These are phyloP conservation scores for Metschnikowia hibisci DNA, from an alignment of 805 yeast genomes.

Conservation along the genomic window DNA sequence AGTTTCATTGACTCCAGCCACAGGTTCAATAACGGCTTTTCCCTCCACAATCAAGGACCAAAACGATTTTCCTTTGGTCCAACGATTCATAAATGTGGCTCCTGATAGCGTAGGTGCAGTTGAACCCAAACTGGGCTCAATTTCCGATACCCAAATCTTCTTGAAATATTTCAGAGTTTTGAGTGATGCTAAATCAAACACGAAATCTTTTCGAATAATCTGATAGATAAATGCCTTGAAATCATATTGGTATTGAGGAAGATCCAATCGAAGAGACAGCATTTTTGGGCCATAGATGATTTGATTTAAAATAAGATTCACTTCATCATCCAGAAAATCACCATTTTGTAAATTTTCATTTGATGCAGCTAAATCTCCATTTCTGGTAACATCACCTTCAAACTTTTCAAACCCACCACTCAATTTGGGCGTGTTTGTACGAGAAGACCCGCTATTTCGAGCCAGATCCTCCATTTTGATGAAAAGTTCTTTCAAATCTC, in stretches of 20 bases:
- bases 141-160: conserved; percentile 66
- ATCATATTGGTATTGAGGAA: conserved; percentile 37
- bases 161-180: conserved; percentile 59
- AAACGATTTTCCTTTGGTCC: conserved; percentile 47
- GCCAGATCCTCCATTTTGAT: conserved; percentile 49
- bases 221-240: conserved; percentile 40
- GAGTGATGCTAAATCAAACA: conserved; percentile 37
- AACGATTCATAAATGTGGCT: conserved; percentile 36
- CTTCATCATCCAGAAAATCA: conserved; percentile 6
- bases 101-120: conserved; percentile 43
- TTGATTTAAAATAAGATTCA: conserved; percentile 15
- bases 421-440: conserved; percentile 16
- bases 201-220: conserved; percentile 31
- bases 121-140: conserved; percentile 46
- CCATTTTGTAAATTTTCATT: neutral
- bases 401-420: neutral
- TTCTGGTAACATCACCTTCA: conserved; percentile 1
- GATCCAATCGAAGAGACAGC: conserved; percentile 43
- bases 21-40: conserved; percentile 78
- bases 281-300: conserved; percentile 34
- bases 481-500: conserved; percentile 58
- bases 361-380: neutral
- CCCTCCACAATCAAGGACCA: conserved; percentile 73
- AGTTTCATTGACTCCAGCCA: conserved; percentile 75
- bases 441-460: conserved; percentile 7